Conservation (phyloP, 768 basidiomycete genomes). For the Leccinum olivaceopallidum region DNA sequence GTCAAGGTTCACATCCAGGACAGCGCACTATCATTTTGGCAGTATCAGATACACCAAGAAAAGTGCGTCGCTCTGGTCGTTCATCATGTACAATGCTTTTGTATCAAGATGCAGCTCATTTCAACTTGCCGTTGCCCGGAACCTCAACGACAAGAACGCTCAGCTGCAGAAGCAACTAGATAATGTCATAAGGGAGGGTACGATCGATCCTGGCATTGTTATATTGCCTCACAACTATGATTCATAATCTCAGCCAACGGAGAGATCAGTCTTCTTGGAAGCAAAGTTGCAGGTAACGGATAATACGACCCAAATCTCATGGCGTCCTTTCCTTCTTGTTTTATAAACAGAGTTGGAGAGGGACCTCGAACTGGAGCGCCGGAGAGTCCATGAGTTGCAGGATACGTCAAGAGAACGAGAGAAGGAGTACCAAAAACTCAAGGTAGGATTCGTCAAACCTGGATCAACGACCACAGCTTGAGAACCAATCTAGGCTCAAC, state of each 20-base stretch:
- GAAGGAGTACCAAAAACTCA: conserved; percentile 86
- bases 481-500: conserved; percentile 51
- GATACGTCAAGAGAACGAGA: conserved; percentile 75
- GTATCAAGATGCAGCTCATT: conserved; percentile 46
- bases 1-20: conserved; percentile 1
- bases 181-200: conserved; percentile 84
- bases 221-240: not conserved
- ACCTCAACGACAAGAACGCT: conserved; percentile 78
- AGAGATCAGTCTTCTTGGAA: conserved; percentile 68
- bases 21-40: conserved; percentile 88
- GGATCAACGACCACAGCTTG: not conserved
- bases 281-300: conserved; percentile 60
- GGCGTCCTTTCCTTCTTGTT: conserved; percentile 7
- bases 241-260: conserved; percentile 57
- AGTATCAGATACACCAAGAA: conserved; percentile 88
- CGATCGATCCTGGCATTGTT: not conserved
- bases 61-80: conserved; percentile 43
- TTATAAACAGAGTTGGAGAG: conserved; percentile 63
- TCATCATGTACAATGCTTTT: not conserved
- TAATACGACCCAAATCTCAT: not conserved
- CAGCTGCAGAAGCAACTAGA: conserved; percentile 85
- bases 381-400: conserved; percentile 72
- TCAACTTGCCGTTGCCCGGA: conserved; percentile 81
- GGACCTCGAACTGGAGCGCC: conserved; percentile 77
- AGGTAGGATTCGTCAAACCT: conserved; percentile 41